Conservation (phyloP, 768 basidiomycete genomes). For the Sarcomyxa edulis region DNA sequence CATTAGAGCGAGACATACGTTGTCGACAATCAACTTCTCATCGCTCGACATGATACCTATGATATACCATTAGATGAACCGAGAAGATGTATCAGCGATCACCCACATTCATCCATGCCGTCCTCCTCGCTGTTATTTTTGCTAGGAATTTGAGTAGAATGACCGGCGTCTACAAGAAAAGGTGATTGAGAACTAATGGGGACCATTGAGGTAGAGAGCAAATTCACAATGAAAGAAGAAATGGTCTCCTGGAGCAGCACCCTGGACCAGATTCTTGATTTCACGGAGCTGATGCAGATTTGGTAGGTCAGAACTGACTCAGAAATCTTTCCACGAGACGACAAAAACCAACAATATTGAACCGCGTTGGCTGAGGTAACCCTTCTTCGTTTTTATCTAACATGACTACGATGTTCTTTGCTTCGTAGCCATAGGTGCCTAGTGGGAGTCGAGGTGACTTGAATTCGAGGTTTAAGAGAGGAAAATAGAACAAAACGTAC, state of each 20-base stretch:
- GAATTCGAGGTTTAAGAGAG: background rate
- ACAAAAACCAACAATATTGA: constrained; percentile 35
- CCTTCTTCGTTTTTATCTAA: constrained; percentile 29
- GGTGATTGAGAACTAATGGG: background rate
- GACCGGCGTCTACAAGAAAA: constrained; percentile 37
- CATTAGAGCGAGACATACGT: constrained; percentile 1
- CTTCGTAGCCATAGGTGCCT: constrained; percentile 34
- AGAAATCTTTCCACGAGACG: background rate
- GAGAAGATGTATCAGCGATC: no score
- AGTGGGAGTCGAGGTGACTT: constrained; percentile 1
- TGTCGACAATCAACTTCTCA: constrained; percentile 3
- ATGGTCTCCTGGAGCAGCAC: constrained; percentile 38
- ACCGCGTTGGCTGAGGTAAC: constrained; percentile 32
- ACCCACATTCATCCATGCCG: constrained; percentile 35
- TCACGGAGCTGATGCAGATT: constrained; percentile 37
- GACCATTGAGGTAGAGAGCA: background rate
- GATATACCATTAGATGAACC: no score
- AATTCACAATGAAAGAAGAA: constrained; percentile 59
- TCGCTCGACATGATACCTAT: background rate
- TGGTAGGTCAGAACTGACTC: no score
- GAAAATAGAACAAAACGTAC: no score
- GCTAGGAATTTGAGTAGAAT: constrained; percentile 30
- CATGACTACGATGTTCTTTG: constrained; percentile 36
- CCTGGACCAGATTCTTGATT: constrained; percentile 37
- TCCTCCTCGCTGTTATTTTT: constrained; percentile 32